Base-by-base conservation (phyloP, 208 protist genomes). In the Histomonas meleagridis region DNA sequence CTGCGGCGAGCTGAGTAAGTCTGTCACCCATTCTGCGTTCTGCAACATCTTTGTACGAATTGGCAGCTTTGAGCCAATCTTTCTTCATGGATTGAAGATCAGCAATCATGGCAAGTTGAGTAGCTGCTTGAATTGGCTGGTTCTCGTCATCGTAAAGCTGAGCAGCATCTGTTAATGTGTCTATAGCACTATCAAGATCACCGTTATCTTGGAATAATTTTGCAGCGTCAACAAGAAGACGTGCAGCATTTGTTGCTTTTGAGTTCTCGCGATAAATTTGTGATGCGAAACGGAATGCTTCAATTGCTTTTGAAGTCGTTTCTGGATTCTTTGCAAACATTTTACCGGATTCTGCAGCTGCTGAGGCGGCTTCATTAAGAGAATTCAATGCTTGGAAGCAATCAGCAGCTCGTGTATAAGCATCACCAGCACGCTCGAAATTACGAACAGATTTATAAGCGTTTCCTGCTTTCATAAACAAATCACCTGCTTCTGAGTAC, bases 81-180 rank as follows among this genome's bases (percentile, higher is more conserved):
- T 86, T 86, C 46, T 86, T 40, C 28, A 10, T 18, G 16, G 46
- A 32, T 1, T 55, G 5, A 28, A 86, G 23, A 86, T 86, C 76
- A 38, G 46, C 76, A 46, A 86, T 32, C 0, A 46, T 49, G 18
- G 76, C 46, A 16, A 86, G 16, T 7, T 86, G 76, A 14, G 23
- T 12, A 9, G 40, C 43, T 2, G 76, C 76, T 53, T 14, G 23
- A 0, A 0, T 38, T 7, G 38, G 46, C 28, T 86, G 76, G 46
- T 86, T 86, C 35, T 86, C 76, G 55, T 86, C 76, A 32, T 86
- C 46, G 26, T 86, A 86, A 32, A 86, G 43, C 35, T 86, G 76
- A 28, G 46, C 76, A 16, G 76, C 76, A 38, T 86, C 76, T 49
- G 14, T 2, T n/a, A 43, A 55, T 18, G 46, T 46, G 9, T 86